These are phyloP conservation scores for Claviceps citrina DNA, from an alignment of 2,329 filamentous ascomycete genomes.

Conservation along the genomic window DNA sequence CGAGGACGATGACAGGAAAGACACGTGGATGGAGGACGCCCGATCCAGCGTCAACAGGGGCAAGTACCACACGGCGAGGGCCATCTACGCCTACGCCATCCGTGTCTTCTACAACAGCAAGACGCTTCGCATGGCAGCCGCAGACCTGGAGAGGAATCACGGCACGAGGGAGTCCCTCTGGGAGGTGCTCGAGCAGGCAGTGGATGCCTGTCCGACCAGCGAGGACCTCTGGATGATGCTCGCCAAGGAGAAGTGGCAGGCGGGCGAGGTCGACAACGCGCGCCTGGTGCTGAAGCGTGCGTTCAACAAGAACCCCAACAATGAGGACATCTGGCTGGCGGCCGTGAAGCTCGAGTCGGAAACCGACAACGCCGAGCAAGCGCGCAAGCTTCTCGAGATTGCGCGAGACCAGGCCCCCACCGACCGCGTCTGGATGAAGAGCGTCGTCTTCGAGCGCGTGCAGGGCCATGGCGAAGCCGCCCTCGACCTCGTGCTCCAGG, in stretches of 20 bases:
- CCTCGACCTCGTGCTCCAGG: constrained; percentile 75
- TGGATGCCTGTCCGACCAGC: constrained; percentile 81
- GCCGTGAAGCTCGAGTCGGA: constrained; percentile 94
- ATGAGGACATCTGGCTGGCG: constrained; percentile 94
- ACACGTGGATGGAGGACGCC: constrained; percentile 91
- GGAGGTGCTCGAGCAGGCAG: constrained; percentile 77
- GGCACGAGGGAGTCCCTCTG: constrained; percentile 71
- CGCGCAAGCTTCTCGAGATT: constrained; percentile 63
- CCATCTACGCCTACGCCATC: constrained; percentile 83
- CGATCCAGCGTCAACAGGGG: constrained; percentile 66
- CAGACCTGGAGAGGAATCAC: constrained; percentile 81
- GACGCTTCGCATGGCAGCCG: constrained; percentile 78
- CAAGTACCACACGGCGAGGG: constrained; percentile 76
- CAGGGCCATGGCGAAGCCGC: constrained; percentile 65
- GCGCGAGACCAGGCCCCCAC: constrained; percentile 83
- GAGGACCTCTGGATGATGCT: constrained; percentile 93
- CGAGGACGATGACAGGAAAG: constrained; percentile 90
- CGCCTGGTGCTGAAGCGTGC: constrained; percentile 72
- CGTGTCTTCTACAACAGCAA: constrained; percentile 80
- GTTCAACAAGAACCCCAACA: constrained; percentile 89
- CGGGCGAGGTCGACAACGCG: constrained; percentile 74
- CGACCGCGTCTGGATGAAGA: constrained; percentile 95
- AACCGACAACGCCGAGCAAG: constrained; percentile 66
- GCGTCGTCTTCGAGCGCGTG: constrained; percentile 81
- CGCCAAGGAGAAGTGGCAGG: constrained; percentile 85